These are phyloP conservation scores for Lagenaria siceraria DNA, from an alignment of 306 rosid genomes.

Conservation along the genomic window DNA sequence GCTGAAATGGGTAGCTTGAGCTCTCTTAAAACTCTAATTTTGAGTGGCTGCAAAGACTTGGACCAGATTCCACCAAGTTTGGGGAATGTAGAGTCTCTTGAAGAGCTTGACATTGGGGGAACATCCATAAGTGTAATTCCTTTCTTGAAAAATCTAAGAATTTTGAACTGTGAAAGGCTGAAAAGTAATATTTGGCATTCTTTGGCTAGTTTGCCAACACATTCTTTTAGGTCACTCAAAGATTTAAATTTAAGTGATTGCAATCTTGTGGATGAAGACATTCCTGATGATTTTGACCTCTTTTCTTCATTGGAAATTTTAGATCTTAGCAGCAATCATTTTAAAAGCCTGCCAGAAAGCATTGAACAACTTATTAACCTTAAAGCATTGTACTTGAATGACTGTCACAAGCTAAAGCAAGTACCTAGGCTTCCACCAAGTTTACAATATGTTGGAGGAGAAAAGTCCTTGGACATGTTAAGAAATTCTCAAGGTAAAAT, in stretches of 20 bases:
- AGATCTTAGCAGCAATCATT: slow-evolving; percentile 3
- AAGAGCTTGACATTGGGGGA: not conserved
- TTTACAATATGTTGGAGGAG: not conserved
- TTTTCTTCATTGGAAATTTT: not conserved
- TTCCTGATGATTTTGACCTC: not conserved
- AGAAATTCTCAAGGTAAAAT: too few species aligned
- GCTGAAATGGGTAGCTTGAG: not conserved
- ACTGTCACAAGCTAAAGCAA: not conserved
- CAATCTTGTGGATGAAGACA: slow-evolving; percentile 4
- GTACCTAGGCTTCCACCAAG: not conserved
- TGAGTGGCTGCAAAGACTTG: slow-evolving; percentile 8
- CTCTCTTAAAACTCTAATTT: slow-evolving; percentile 2
- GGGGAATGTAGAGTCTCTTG: not conserved
- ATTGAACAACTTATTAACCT: not conserved
- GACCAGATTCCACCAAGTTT: not conserved
- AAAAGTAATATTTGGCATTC: not conserved
- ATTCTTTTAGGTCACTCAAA: too few species aligned
- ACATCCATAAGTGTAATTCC: not conserved
- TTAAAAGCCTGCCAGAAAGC: not conserved
- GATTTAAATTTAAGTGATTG: not conserved
- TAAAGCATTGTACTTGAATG: not conserved
- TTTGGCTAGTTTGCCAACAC: too few species aligned
- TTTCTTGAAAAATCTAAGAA: not conserved
- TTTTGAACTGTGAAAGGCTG: too few species aligned
- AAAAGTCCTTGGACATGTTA: not conserved